Base-by-base conservation (phyloP, 2,329 filamentous ascomycete species). In the Fusarium sp. region DNA sequence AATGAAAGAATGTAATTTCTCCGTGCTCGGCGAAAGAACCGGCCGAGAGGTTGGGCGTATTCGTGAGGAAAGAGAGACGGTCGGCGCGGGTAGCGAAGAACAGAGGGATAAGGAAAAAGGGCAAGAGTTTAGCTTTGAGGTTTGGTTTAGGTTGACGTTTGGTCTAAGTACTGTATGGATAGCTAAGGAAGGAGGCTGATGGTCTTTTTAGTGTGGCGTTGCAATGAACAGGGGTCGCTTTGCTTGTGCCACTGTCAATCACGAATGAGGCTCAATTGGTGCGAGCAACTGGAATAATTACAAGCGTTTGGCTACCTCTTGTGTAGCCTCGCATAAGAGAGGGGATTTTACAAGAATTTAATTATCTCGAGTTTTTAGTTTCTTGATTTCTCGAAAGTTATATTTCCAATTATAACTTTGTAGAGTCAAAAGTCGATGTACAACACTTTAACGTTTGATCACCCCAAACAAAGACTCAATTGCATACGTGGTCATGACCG, bases 121-220 rank as follows among this genome's bases (percentile, higher is more conserved):
- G 49, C 51, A 43, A 51, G 34, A 46, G 54, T 47, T 50, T 48
- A 62, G 56, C 34, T 62, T 44, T 46, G 26, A 71, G 34, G 69
- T 62, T 63, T 48, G 49, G 54, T 30, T 68, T 65, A 44, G 43
- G 26, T 45, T 45, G 38, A 52, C 30, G 49, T 45, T 68, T 72
- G 67, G 69, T 73, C 67, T 59, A 63, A 61, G 57, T 58, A 56
- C n/a, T n/a, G n/a, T n/a, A n/a, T n/a, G n/a, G n/a, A n/a, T 42
- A 52, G 38, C 20, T 26, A 51, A 52, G 24, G 36, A 43, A 10
- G 45, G 63, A 72, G 71, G 71, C 71, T 72, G 71, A 68, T 56
- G 20, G 24, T 26, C 45, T 51, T 40, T 42, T 42, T 65, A 53
- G 30, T 64, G 67, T 68, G 70, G 65, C 68, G 63, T 39, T 54